Evolutionary conservation across 1,284 basidiomycete species (phyloP), one percentile per base, ranked within the genome.

Genomic region (Puccinia coronata): DNA sequence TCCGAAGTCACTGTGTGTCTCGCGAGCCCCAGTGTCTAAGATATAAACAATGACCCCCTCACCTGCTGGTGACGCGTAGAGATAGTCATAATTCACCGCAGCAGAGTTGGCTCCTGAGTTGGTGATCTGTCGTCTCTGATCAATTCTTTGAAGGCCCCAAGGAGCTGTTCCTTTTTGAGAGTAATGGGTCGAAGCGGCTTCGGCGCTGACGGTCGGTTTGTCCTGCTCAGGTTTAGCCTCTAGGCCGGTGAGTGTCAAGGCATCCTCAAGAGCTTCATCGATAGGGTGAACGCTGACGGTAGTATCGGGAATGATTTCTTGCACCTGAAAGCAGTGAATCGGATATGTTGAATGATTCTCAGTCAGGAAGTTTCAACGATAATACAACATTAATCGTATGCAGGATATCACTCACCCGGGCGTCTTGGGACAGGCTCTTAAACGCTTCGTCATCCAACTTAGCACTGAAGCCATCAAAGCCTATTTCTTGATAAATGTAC

Each of bases 141-240:
- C 69, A 28, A 80, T 72, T 36, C 78, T 57, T 51, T 80, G 67
- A n/a, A 80, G 69, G 49, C 59, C 59, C 78, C 78, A 80, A 61
- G 67, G 55, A 4, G 78, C 78, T 23, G 78, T 80, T 39, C 78
- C 78, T 51, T 63, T 80, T 51, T 80, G 78, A 49, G 59, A 47
- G 11, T 34, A 43, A 14, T 23, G 20, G 43, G 39, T 47, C 16
- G 34, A 23, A 36, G 14, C 53, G 14, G 18, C 36, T 25, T 71
- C 18, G n/a, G 78, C 55, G 31, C n/a, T 51, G 9, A 57, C 53
- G 18, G 36, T 69, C 25, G 65, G 20, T 31, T 47, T 57, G 28
- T 80, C 49, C 11, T 8, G 39, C 11, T 67, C 14, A 31, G 51
- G 51, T 18, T 57, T 51, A 25, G 41, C 18, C 12, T 14, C 47